Conservation (phyloP, 495 filamentous ascomycete species). For the Penicillium argentinense region DNA sequence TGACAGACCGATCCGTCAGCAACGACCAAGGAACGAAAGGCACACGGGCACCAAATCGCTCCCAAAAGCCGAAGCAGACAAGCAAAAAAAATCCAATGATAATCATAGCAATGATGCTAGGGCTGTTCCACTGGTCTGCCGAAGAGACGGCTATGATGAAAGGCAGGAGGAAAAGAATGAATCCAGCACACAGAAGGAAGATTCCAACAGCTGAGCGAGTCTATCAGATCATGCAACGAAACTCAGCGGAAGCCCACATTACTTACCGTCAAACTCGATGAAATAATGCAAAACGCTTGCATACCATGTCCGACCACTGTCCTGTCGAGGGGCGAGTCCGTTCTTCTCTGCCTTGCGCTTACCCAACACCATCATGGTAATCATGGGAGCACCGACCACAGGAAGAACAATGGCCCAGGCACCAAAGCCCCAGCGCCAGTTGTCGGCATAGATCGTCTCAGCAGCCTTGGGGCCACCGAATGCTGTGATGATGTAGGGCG, state of each 20-base stretch:
- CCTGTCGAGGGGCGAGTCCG: slow-evolving; percentile 28
- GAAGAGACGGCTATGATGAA: slow-evolving; percentile 47
- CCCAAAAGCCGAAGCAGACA: slow-evolving; percentile 54
- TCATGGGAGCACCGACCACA: slow-evolving; percentile 48
- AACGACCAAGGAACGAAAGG: slow-evolving; percentile 56
- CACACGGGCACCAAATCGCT: slow-evolving; percentile 48
- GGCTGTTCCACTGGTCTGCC: slow-evolving; percentile 40
- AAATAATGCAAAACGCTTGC: slow-evolving; percentile 45
- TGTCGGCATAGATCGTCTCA: slow-evolving; percentile 41
- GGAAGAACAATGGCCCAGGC: slow-evolving; percentile 56
- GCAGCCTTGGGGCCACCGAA: slow-evolving; percentile 23
- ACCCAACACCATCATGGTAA: slow-evolving; percentile 33
- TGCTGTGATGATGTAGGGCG: slow-evolving; percentile 46
- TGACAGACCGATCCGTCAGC: slow-evolving; percentile 57
- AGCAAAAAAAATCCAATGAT: slow-evolving; percentile 54
- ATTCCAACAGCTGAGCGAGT: slow-evolving; percentile 40
- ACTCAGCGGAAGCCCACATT: too few species aligned
- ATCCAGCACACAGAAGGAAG: slow-evolving; percentile 49
- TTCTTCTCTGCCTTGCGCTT: slow-evolving; percentile 48
- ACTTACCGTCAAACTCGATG: slow-evolving; percentile 50
- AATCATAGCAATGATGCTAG: slow-evolving; percentile 52
- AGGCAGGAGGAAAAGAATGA: slow-evolving; percentile 58
- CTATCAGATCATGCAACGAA: too few species aligned
- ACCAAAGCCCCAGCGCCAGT: slow-evolving; percentile 60
- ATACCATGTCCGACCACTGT: slow-evolving; percentile 31